Base-by-base conservation (phyloP, 2,329 filamentous ascomycete species). In the Trichoderma breve region DNA sequence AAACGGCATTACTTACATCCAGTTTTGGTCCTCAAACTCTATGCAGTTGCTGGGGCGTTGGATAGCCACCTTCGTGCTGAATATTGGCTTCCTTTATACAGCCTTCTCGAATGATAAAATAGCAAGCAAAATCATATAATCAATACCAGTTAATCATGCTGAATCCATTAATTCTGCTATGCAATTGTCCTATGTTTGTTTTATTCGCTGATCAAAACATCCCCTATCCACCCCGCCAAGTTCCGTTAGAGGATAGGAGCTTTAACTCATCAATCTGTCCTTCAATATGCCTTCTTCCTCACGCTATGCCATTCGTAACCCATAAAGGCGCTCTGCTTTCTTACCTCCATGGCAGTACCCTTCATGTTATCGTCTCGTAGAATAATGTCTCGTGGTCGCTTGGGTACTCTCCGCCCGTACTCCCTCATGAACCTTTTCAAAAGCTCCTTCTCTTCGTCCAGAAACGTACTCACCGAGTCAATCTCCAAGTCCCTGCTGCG, bases 321-420 rank as follows among this genome's bases (percentile, higher is more conserved):
- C 73, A 97, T 82, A 81, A 98, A 98, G 0, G 94, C 94, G 30
- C 89, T 92, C 79, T 87, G 88, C 82, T 95, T 97, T 72, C 96
- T 88, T 74, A 96, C 87, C 75, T 93, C 90, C 80, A 98, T 84
- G n/a, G 92, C 94, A 18, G 86, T 84, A 53, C 85, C 86, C 53
- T 89, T 91, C 7, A 91, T 87, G 9, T 84, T 82, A 30, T 86
- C 86, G 80, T 98, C 95, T 57, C 95, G 87, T 32, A 98, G 83
- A 71, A 98, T 82, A 77, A 92, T 92, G 80, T 99, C 96, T n/a
- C 95, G 87, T 0, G 95, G 90, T 73, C 95, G 84, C 80, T 93
- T 96, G 79, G 87, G 91, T 78, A 95, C 91, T 77, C 90, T 92
- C 64, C 83, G 85, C 6, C 87, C 89, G 74, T 83, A 87, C 72